phyloP scores from a whole-genome alignment of 2,329 filamentous ascomycete genomes.

The Ceratocystis cubensis region DNA sequence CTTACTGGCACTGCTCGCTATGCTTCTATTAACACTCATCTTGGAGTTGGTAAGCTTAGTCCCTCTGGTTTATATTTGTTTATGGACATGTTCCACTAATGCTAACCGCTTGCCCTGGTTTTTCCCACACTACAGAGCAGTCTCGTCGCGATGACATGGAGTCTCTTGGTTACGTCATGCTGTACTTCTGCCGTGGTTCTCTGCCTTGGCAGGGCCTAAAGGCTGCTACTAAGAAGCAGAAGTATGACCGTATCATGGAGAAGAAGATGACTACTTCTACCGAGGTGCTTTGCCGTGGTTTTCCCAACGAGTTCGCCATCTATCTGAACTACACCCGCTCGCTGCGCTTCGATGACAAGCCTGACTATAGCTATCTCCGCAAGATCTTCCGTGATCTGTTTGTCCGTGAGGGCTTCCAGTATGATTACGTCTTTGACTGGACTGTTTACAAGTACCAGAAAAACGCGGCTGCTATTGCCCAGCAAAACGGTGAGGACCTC shows the following conservation, averaged over 20 bases:
- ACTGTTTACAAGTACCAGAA: conserved; percentile 99
- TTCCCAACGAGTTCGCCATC: conserved; percentile 98
- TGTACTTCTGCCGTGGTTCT: conserved; percentile 98
- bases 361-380: conserved; percentile 97
- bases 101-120: not conserved
- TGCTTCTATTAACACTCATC: conserved; percentile 95
- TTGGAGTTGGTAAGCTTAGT: conserved; percentile 64
- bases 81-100: no score
- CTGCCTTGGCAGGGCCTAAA: conserved; percentile 98
- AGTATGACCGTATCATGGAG: conserved; percentile 99
- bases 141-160: conserved; percentile 99
- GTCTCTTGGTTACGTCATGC: conserved; percentile 96
- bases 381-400: conserved; percentile 99
- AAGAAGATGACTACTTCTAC: conserved; percentile 99
- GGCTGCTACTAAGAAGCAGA: conserved; percentile 99
- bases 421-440: conserved; percentile 99
- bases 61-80: not conserved
- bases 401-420: conserved; percentile 97
- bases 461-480: conserved; percentile 89
- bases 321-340: conserved; percentile 99
- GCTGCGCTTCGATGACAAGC: conserved; percentile 98
- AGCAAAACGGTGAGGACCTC: conserved; percentile 60
- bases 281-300: conserved; percentile 95
- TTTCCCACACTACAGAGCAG: conserved; percentile 49
- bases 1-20: conserved; percentile 97